Evolutionary conservation across 208 protist genomes (phyloP).

Genomic region (Leishmania turanica): DNA sequence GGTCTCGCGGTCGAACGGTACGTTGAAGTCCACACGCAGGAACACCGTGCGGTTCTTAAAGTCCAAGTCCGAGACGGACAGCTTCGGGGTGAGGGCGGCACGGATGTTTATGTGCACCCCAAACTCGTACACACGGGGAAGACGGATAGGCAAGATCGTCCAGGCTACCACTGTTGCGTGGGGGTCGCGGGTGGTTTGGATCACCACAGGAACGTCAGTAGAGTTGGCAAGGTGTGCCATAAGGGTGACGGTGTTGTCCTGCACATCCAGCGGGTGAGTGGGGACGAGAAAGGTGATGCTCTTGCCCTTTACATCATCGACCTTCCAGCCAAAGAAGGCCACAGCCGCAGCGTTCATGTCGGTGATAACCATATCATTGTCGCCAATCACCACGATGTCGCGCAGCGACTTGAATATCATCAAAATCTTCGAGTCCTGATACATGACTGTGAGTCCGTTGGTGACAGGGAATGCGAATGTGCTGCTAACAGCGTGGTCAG

Average conservation of each 20-base stretch:
- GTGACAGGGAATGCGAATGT: not conserved
- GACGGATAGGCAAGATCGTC: constrained; percentile 79
- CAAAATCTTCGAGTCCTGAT: constrained; percentile 78
- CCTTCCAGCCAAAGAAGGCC: constrained; percentile 81
- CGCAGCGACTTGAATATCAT: constrained; percentile 89
- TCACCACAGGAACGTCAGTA: constrained; percentile 73
- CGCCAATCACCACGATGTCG: constrained; percentile 89
- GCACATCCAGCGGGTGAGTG: constrained; percentile 82
- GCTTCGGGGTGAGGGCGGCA: constrained; percentile 85
- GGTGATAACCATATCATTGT: constrained; percentile 90
- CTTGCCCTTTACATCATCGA: constrained; percentile 77
- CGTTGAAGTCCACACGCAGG: constrained; percentile 98
- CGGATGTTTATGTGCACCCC: constrained; percentile 89
- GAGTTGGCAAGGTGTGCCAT: constrained; percentile 63
- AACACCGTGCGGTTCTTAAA: constrained; percentile 95
- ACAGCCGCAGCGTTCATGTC: constrained; percentile 83
- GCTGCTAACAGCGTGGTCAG: not conserved
- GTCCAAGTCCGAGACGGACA: constrained; percentile 87
- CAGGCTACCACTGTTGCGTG: constrained; percentile 89
- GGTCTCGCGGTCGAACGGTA: constrained; percentile 94
- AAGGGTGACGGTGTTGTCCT: constrained; percentile 81
- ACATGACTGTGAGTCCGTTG: constrained; percentile 36
- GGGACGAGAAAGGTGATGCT: constrained; percentile 91
- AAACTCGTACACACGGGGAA: constrained; percentile 87
- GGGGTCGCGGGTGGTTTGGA: constrained; percentile 87